Conservation (phyloP, 129 eudicot genomes). For the Artemisia tridentata region DNA sequence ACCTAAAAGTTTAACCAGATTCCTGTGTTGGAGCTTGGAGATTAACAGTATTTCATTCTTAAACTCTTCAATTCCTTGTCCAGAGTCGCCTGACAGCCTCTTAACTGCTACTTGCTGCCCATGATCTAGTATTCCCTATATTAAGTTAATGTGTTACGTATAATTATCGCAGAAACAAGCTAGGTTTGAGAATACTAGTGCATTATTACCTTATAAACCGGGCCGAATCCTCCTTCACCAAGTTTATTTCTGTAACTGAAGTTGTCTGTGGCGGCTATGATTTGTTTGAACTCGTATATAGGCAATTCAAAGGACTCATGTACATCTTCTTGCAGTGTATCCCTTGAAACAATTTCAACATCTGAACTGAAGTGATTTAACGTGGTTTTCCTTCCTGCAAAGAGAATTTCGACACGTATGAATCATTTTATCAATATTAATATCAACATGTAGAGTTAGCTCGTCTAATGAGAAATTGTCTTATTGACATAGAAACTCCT, state of each 20-base stretch:
- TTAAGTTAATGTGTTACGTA: background rate
- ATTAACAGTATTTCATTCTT: conserved; percentile 32
- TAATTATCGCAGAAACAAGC: background rate
- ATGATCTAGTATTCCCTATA: conserved; percentile 35
- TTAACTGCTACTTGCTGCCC: conserved; percentile 35
- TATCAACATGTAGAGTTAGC: background rate
- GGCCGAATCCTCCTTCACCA: conserved; percentile 49
- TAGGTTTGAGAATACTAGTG: conserved; percentile 3
- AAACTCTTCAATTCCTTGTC: conserved; percentile 35
- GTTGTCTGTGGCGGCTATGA: conserved; percentile 26
- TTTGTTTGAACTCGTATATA: conserved; percentile 23
- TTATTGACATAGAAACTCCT: too few species aligned
- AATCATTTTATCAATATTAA: conserved; percentile 1
- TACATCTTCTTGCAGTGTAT: conserved; percentile 16
- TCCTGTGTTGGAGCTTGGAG: conserved; percentile 37
- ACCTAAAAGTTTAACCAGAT: conserved; percentile 37
- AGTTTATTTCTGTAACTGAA: conserved; percentile 32
- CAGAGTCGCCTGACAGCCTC: conserved; percentile 36
- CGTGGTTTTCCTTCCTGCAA: conserved; percentile 17
- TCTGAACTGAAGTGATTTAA: background rate
- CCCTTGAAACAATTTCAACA: conserved; percentile 4
- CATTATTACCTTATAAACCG: conserved; percentile 32
- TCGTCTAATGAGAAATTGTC: too few species aligned
- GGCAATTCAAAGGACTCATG: conserved; percentile 30
- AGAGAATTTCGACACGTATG: background rate